Conservation (phyloP, 352 stramenopile genomes). For the Plasmopara halstedii region DNA sequence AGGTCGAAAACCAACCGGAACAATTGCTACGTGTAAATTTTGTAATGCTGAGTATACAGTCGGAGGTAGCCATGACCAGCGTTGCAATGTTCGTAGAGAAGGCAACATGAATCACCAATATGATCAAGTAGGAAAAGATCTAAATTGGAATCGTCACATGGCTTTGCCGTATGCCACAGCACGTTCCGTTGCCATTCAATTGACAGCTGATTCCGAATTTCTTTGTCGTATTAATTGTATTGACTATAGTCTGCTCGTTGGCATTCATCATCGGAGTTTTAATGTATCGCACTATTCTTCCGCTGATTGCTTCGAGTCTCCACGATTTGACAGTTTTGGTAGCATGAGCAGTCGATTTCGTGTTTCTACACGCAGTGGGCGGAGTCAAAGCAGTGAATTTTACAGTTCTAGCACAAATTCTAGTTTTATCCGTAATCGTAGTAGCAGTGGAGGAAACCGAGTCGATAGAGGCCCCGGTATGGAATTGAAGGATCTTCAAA, state of each 20-base stretch:
- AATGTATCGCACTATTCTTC: constrained; percentile 71
- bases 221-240: constrained; percentile 91
- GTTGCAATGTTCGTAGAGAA: constrained; percentile 53
- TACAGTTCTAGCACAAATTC: constrained; percentile 16
- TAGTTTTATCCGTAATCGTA: constrained; percentile 21
- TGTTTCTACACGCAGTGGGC: constrained; percentile 6
- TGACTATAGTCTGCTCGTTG: constrained; percentile 93
- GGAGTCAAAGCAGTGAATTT: constrained; percentile 21
- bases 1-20: constrained; percentile 63
- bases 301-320: constrained; percentile 34
- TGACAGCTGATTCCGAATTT: constrained; percentile 86
- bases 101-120: constrained; percentile 69
- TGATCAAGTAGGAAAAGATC: constrained; percentile 74
- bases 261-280: constrained; percentile 87
- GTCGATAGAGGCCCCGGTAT: constrained; percentile 8
- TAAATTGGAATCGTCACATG: constrained; percentile 83
- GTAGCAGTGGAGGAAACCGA: constrained; percentile 21
- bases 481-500: constrained; percentile 16
- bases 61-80: constrained; percentile 58
- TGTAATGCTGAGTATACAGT: constrained; percentile 60
- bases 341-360: constrained; percentile 16
- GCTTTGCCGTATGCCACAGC: constrained; percentile 47
- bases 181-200: constrained; percentile 52
- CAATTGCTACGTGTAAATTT: constrained; percentile 63
- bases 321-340: constrained; percentile 19